Evolutionary conservation across 805 yeast species (phyloP).

Genomic region (Pichia membranifaciens): DNA sequence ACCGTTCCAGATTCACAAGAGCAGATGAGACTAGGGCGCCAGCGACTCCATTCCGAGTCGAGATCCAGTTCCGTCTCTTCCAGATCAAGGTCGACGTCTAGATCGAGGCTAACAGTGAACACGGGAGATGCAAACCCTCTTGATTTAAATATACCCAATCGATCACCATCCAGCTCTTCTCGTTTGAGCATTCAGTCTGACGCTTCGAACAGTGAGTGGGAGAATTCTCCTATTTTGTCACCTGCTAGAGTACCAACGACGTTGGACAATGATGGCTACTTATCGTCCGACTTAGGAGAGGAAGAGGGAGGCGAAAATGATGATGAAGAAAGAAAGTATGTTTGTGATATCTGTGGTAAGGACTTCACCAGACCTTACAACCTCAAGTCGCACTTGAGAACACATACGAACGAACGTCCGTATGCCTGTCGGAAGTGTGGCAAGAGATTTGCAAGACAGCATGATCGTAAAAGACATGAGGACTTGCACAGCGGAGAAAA

Average conservation of each 20-base stretch:
- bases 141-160: not conserved
- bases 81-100: constrained; percentile 5
- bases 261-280: not conserved
- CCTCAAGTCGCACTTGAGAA: constrained; percentile 81
- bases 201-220: not conserved
- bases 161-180: constrained; percentile 1
- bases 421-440: constrained; percentile 69
- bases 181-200: constrained; percentile 9
- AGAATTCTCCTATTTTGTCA: not conserved
- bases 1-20: constrained; percentile 28
- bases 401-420: constrained; percentile 84
- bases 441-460: constrained; percentile 76
- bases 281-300: constrained; percentile 21
- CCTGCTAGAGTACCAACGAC: not conserved
- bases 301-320: constrained; percentile 30
- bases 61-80: constrained; percentile 7
- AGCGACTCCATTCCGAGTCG: constrained; percentile 23
- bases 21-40: constrained; percentile 37
- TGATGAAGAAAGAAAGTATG: constrained; percentile 60
- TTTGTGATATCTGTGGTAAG: constrained; percentile 80
- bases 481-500: constrained; percentile 73
- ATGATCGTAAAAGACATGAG: constrained; percentile 72
- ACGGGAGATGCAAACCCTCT: too few relatives aligned
- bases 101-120: not conserved
- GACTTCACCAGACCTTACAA: constrained; percentile 90